A percentile compares a stretch with the other conserved stretches of the same genome.
These are phyloP conservation scores for Ustilago loliicola DNA, from an alignment of 1,284 basidiomycete genomes.

Conservation along the genomic window DNA sequence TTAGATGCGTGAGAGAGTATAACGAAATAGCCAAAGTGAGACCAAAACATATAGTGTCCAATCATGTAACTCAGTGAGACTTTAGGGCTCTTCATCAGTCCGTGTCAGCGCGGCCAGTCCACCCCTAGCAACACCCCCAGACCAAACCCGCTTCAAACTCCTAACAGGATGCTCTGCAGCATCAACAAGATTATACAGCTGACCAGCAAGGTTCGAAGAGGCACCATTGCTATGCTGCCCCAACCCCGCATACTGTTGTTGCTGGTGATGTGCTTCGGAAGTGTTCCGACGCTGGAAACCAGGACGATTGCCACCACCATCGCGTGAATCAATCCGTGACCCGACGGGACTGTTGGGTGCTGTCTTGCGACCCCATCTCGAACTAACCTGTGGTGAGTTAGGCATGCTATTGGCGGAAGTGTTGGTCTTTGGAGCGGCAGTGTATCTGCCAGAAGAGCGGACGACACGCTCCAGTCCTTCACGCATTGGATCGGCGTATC, in stretches of 20 bases:
- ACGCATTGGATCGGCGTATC: conserved; percentile 67
- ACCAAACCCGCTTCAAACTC: conserved; percentile 58
- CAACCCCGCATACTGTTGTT: conserved; percentile 6
- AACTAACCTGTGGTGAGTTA: conserved; percentile 32
- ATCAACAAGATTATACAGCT: conserved; percentile 50
- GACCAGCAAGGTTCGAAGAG: conserved; percentile 34
- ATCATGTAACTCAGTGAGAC: background rate
- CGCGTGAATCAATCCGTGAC: conserved; percentile 18
- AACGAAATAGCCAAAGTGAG: background rate
- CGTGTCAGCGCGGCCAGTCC: conserved; percentile 51
- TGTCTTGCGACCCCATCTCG: conserved; percentile 49
- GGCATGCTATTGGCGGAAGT: conserved; percentile 4
- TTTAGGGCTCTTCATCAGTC: conserved; percentile 43
- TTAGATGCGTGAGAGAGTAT: background rate
- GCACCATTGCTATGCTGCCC: conserved; percentile 17
- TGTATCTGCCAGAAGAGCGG: conserved; percentile 44
- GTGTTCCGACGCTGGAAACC: conserved; percentile 28
- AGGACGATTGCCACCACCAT: conserved; percentile 21
- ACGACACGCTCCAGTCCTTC: conserved; percentile 59
- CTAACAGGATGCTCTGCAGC: conserved; percentile 58
- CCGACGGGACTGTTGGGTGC: conserved; percentile 48
- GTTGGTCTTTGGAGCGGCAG: conserved; percentile 2
- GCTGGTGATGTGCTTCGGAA: conserved; percentile 20
- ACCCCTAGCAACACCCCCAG: conserved; percentile 50
- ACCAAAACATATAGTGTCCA: background rate